phyloP scores from a whole-genome alignment of 768 basidiomycete species.

The Auriscalpium orientale region DNA sequence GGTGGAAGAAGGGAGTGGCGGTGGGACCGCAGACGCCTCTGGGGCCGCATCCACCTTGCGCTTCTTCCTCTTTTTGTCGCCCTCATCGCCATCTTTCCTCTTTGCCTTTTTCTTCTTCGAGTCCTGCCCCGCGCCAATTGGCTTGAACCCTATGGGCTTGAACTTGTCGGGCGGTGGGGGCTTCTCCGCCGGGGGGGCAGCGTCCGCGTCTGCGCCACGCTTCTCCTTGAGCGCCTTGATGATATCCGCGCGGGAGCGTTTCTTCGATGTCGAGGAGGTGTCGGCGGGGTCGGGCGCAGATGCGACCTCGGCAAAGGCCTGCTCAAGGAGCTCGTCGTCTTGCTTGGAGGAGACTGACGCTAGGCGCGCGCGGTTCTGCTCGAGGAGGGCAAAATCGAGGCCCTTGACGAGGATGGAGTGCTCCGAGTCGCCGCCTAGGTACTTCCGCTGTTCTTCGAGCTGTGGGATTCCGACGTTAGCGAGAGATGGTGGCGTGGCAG shows the following conservation, averaged over 20 bases:
- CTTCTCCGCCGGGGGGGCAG: conserved; percentile 10
- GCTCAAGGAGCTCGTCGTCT: conserved; percentile 78
- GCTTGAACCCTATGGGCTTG: conserved; percentile 57
- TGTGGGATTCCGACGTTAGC: conserved; percentile 19
- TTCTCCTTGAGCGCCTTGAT: conserved; percentile 66
- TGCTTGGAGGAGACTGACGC: conserved; percentile 38
- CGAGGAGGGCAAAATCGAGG: conserved; percentile 79
- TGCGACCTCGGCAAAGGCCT: conserved; percentile 50
- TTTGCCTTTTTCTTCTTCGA: conserved; percentile 44
- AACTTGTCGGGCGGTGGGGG: conserved; percentile 34
- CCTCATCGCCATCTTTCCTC: conserved; percentile 30
- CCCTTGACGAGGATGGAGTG: conserved; percentile 88
- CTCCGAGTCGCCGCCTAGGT: conserved; percentile 78
- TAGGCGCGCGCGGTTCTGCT: conserved; percentile 70
- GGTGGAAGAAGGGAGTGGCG: conserved; percentile 12
- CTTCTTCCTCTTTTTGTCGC: conserved; percentile 54
- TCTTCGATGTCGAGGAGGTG: conserved; percentile 34
- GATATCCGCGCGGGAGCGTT: conserved; percentile 74
- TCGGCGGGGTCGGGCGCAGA: conserved; percentile 19
- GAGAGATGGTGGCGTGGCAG: not conserved
- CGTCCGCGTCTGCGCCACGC: conserved; percentile 23
- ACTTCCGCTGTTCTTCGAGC: conserved; percentile 68
- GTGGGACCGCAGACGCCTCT: not conserved
- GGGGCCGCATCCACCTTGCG: conserved; percentile 30
- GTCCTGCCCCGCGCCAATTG: conserved; percentile 34